Evolutionary conservation across 257 asterid species (phyloP), one percentile per base, ranked within the genome.

Genomic region (Nicotiana tomentosiformis): DNA sequence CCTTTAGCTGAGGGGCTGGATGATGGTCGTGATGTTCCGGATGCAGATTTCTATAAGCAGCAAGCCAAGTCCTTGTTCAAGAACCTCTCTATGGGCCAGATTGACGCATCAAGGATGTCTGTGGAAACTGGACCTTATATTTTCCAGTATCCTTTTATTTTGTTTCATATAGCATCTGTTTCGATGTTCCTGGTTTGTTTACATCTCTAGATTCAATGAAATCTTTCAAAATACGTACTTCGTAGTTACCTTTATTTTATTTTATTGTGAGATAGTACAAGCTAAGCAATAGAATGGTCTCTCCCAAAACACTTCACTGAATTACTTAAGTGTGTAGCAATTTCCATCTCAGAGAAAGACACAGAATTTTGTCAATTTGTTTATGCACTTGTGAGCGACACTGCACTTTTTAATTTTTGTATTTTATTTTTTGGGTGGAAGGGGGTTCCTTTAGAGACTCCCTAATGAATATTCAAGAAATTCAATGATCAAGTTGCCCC

Each of bases 101-200:
- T 92, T 86, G 96, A 90, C 85, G 89, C 97, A 69, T 96, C 99
- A 82, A 93, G 98, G 83, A 96, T 96, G 99, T 96, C 99, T 4
- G 35, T 96, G 49, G 99, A 96, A 78, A 92, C 99, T 77, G 99
- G 97, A 85, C 91, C 99, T 55, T 96, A 94, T 70, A 64, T 94
- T 68, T 96, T 96, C 87, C 97, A 96, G 99, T 96, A 96, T 96
- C 99, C 97, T 91, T 82, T 83, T 58, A 23, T 72, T 46, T 46
- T 46, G 61, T 23, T 46, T 12, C 14, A 39, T 39, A 10, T n/a
- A 72, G 0, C 37, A 72, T 70, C 37, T 66, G 32, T 2, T 46
- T 72, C 37, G 29, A 72, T 72, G 79, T 46, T 72, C 37, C 16
- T 23, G 33, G 23, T 3, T 35, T 72, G 79, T 20, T 72, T 3